Conservation (phyloP, 1,284 basidiomycete species). For the Pascua guehoae region DNA sequence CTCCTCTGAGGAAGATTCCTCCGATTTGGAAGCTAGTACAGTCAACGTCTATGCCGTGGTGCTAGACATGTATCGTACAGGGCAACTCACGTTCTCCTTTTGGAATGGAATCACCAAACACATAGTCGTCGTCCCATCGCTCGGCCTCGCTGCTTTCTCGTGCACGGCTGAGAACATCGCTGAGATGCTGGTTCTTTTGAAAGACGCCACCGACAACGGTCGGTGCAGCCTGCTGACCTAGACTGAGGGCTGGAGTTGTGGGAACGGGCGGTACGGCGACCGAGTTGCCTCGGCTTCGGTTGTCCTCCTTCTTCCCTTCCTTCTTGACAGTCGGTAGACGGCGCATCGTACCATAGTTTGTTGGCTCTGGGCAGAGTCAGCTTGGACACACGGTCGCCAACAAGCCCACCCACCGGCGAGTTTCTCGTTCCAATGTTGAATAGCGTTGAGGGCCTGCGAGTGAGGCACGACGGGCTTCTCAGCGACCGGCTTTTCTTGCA, state of each 20-base stretch:
- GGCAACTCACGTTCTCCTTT: constrained; percentile 22
- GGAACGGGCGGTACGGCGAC: background rate
- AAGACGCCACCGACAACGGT: constrained; percentile 24
- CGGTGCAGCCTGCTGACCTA: background rate
- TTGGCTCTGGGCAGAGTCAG: constrained; percentile 44
- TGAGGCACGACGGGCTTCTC: constrained; percentile 4
- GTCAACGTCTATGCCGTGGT: constrained; percentile 6
- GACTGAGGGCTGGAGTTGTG: background rate
- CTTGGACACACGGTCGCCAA: too few species aligned
- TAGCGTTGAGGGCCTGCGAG: constrained; percentile 26
- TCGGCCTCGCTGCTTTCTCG: constrained; percentile 29
- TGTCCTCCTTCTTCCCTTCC: background rate
- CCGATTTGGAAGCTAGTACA: background rate
- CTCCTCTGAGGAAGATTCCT: constrained; percentile 4
- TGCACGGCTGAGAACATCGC: constrained; percentile 54
- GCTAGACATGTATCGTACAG: too few species aligned
- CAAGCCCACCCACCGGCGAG: too few species aligned
- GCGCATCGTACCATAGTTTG: constrained; percentile 39
- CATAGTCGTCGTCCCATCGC: constrained; percentile 89
- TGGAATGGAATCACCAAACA: constrained; percentile 66
- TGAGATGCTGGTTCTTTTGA: constrained; percentile 62
- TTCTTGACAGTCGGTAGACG: constrained; percentile 8
- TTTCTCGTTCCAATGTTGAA: too few species aligned
- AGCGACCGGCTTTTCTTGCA: too few species aligned
- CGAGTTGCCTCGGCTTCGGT: background rate